These are phyloP conservation scores for Penicillium paradoxum DNA, from an alignment of 495 filamentous ascomycete species.

Conservation along the genomic window DNA sequence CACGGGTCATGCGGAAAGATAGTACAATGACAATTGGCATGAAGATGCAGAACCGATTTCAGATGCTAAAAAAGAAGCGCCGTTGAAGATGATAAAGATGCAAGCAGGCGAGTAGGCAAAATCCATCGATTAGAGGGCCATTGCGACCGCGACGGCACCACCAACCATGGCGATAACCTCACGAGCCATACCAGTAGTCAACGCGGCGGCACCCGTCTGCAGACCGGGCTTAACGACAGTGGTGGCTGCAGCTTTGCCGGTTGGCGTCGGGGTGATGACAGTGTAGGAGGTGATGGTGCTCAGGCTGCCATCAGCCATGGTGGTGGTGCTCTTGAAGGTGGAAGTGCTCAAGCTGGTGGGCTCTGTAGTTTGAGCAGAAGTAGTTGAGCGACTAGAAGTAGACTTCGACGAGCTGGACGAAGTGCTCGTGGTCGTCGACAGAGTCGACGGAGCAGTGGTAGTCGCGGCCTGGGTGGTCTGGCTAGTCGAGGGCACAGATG, in stretches of 20 bases:
- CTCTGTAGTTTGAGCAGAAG: conserved; percentile 27
- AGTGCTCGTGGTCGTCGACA: conserved; percentile 42
- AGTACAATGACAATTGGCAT: conserved; percentile 20
- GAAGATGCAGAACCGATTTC: conserved; percentile 11
- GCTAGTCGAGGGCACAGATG: conserved; percentile 6
- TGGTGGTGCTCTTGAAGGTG: conserved; percentile 48
- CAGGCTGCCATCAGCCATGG: conserved; percentile 64
- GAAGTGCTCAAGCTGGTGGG: conserved; percentile 30
- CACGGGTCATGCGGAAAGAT: conserved; percentile 19
- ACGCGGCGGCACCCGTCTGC: conserved; percentile 38
- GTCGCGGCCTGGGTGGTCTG: conserved; percentile 25
- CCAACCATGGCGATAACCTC: conserved; percentile 44
- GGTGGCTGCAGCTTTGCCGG: conserved; percentile 18
- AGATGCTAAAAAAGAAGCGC: conserved; percentile 10
- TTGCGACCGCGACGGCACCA: conserved; percentile 36
- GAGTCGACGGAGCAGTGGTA: conserved; percentile 25
- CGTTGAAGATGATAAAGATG: conserved; percentile 5
- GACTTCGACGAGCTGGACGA: conserved; percentile 28
- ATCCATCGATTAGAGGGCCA: conserved; percentile 28
- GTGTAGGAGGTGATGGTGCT: conserved; percentile 47
- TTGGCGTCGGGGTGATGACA: conserved; percentile 34
- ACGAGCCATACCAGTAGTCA: conserved; percentile 26
- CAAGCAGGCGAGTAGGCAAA: neutral
- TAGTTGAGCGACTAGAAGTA: conserved; percentile 13
- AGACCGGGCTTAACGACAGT: conserved; percentile 31